A percentile compares a stretch with the other conserved stretches of the same genome.
Conservation (phyloP, 1,284 basidiomycete species). For the Trametes polyzona region DNA sequence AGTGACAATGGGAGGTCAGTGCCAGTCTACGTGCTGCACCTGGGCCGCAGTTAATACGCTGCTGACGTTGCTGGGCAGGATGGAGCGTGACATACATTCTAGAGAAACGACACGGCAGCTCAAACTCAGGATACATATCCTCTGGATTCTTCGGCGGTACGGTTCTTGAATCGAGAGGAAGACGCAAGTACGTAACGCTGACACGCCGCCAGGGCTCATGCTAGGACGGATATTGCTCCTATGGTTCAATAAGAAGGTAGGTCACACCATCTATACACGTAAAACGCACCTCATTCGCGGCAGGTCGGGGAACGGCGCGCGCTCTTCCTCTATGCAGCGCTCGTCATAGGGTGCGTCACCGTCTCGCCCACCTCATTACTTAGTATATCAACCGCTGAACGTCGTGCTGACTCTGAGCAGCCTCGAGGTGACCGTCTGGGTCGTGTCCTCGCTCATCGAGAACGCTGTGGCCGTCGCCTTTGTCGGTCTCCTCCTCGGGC, state of each 20-base stretch:
- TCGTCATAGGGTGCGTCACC: slow-evolving; percentile 54
- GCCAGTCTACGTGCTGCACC: not conserved
- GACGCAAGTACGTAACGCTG: not conserved
- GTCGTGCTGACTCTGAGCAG: slow-evolving; percentile 33
- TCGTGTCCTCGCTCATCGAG: slow-evolving; percentile 59
- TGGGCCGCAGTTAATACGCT: not conserved
- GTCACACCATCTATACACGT: too few species aligned
- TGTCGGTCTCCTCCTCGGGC: slow-evolving; percentile 46
- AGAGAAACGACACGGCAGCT: slow-evolving; percentile 34
- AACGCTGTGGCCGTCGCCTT: slow-evolving; percentile 63
- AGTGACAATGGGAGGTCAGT: slow-evolving; percentile 62
- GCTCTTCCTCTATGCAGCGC: slow-evolving; percentile 53
- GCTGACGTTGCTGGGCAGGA: slow-evolving; percentile 3
- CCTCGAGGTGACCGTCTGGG: slow-evolving; percentile 67
- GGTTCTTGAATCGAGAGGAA: not conserved
- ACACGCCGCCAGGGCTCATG: slow-evolving; percentile 48
- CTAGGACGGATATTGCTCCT: slow-evolving; percentile 56
- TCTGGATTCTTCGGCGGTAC: slow-evolving; percentile 40
- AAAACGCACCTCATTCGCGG: too few species aligned
- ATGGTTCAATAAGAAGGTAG: slow-evolving; percentile 59
- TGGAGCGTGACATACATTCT: slow-evolving; percentile 12
- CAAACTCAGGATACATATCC: slow-evolving; percentile 39
- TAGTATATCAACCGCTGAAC: not conserved
- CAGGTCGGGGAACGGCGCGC: slow-evolving; percentile 57
- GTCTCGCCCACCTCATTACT: not conserved